Percentiles rank a stretch among this genome's conserved stretches.
Evolutionary conservation across 2,329 filamentous ascomycete genomes (phyloP).

Genomic region (Rutstroemia sydowiana): DNA sequence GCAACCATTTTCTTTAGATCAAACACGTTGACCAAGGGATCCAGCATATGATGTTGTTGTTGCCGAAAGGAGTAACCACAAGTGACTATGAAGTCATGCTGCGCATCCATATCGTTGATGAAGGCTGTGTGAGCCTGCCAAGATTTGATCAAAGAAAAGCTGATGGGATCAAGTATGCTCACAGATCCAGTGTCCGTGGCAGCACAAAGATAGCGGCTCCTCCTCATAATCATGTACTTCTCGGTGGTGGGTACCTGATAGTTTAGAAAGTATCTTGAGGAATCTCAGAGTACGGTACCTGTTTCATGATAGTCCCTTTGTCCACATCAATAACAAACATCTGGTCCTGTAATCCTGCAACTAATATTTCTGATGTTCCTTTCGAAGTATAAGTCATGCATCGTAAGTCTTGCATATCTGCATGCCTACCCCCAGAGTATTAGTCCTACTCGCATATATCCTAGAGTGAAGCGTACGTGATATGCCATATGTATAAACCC

Average conservation of each 20-base stretch:
- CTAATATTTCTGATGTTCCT: constrained; percentile 73
- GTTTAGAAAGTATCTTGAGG: constrained; percentile 26
- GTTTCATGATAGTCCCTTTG: constrained; percentile 65
- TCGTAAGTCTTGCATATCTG: constrained; percentile 76
- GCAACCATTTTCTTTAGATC: constrained; percentile 86
- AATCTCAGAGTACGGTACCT: constrained; percentile 36
- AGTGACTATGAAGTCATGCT: constrained; percentile 89
- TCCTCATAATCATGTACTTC: constrained; percentile 88
- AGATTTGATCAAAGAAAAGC: constrained; percentile 69
- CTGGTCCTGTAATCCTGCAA: constrained; percentile 75
- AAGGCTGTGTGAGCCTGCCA: constrained; percentile 87
- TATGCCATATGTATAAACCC: constrained; percentile 82
- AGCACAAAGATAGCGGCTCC: constrained; percentile 83
- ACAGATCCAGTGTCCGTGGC: constrained; percentile 77
- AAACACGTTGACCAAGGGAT: constrained; percentile 91
- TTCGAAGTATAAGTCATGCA: constrained; percentile 96
- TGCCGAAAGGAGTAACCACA: constrained; percentile 88
- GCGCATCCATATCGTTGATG: constrained; percentile 95
- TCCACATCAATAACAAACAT: constrained; percentile 72
- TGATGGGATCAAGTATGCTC: constrained; percentile 76
- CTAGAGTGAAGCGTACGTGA: constrained; percentile 46
- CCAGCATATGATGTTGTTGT: constrained; percentile 71
- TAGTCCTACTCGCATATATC: constrained; percentile 13
- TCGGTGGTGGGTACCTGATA: constrained; percentile 59
- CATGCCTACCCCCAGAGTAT: constrained; percentile 41